Evolutionary conservation across 345 rosid species (phyloP).

Genomic region (Passiflora organensis): DNA sequence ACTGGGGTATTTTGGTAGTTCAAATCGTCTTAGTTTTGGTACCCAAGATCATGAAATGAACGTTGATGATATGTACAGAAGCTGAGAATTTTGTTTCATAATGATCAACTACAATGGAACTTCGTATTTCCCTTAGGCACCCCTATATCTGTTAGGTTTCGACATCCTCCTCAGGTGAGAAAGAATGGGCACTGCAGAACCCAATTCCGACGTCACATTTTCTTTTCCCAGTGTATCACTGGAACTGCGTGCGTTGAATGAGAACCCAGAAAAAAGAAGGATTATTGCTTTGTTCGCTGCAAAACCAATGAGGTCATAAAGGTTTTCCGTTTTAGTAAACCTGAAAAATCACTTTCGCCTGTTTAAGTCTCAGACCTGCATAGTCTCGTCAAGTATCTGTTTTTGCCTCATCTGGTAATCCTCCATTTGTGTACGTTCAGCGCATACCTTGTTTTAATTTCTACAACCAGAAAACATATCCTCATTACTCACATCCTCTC

Average conservation of each 20-base stretch:
- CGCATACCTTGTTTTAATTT: no score
- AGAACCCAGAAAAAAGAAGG: no score
- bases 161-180: no score
- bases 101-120: background rate
- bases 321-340: slow-evolving; percentile 1
- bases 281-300: background rate
- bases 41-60: slow-evolving; percentile 1
- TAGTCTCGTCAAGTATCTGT: slow-evolving; percentile 5
- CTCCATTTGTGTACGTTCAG: background rate
- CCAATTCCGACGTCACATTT: no score
- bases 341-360: background rate
- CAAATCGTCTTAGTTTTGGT: background rate
- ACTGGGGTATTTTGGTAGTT: slow-evolving; percentile 52
- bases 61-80: slow-evolving; percentile 17
- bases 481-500: background rate
- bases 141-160: no score
- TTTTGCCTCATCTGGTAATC: slow-evolving; percentile 7
- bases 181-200: no score
- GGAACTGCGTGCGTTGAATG: no score
- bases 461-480: no score
- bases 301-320: background rate
- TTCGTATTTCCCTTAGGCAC: slow-evolving; percentile 6
- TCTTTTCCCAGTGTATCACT: no score
- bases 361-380: background rate
- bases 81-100: slow-evolving; percentile 8